Evolutionary conservation across 1,139 yeast species (phyloP).

Genomic region (Taphrina confusa): DNA sequence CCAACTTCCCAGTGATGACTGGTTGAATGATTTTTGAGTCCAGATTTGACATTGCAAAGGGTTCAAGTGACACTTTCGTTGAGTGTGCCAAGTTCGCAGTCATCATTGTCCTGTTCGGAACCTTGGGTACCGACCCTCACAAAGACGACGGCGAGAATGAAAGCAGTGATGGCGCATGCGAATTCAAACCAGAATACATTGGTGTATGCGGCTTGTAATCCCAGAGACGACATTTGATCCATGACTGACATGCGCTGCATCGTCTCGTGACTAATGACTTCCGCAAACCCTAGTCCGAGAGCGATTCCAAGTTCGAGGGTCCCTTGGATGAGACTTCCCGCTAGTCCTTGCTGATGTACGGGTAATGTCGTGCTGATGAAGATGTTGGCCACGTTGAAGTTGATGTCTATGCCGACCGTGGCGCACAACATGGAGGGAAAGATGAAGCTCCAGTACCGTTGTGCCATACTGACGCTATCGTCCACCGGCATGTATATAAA

Average conservation of each 20-base stretch:
- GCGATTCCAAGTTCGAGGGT: slow-evolving; percentile 18
- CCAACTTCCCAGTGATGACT: too few species aligned
- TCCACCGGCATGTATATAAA: slow-evolving; percentile 17
- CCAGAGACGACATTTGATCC: neutral
- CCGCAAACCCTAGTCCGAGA: slow-evolving; percentile 16
- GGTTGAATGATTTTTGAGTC: too few species aligned
- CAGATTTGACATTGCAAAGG: too few species aligned
- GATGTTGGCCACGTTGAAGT: slow-evolving; percentile 22
- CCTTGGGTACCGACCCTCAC: slow-evolving; percentile 12
- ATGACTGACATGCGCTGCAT: neutral
- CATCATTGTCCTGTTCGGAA: neutral
- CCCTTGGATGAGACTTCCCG: slow-evolving; percentile 15
- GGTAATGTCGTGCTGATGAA: slow-evolving; percentile 19
- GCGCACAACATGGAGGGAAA: slow-evolving; percentile 19
- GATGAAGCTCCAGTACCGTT: slow-evolving; percentile 15
- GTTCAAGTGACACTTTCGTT: too few species aligned
- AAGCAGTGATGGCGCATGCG: slow-evolving; percentile 5
- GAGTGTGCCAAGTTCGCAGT: too few species aligned
- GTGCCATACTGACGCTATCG: slow-evolving; percentile 1
- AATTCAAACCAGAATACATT: slow-evolving; percentile 19
- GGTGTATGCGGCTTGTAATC: neutral
- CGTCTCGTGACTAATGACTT: slow-evolving; percentile 6
- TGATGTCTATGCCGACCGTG: slow-evolving; percentile 19
- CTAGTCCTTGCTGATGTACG: slow-evolving; percentile 1
- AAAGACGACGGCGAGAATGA: slow-evolving; percentile 2